Percentiles rank a stretch among this genome's conserved stretches.
Evolutionary conservation across 2,329 filamentous ascomycete genomes (phyloP).

Genomic region (Intubia oerlemansii): DNA sequence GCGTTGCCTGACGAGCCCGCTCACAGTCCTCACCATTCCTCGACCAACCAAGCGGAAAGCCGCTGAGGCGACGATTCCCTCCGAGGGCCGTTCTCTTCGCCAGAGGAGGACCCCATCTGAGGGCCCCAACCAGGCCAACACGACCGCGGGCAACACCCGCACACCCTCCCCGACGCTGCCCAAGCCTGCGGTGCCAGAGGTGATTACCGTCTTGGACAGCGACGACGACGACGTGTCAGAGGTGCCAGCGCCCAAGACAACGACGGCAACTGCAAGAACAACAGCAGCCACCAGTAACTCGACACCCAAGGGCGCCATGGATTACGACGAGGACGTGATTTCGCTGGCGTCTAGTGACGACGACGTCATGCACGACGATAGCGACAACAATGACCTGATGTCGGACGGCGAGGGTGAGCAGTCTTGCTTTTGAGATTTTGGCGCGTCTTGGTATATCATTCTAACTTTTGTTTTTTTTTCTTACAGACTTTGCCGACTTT

Average conservation of each 20-base stretch:
- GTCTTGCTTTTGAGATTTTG: background rate
- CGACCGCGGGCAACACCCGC: too few relatives aligned
- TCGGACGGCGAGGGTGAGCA: conserved; percentile 28
- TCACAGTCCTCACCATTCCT: conserved; percentile 32
- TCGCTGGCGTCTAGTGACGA: conserved; percentile 62
- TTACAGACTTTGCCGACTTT: conserved; percentile 31
- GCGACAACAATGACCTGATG: conserved; percentile 48
- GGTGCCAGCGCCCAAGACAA: too few relatives aligned
- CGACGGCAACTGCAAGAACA: too few relatives aligned
- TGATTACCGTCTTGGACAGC: too few relatives aligned
- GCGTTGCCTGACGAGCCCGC: too few relatives aligned
- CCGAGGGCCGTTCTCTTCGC: conserved; percentile 18
- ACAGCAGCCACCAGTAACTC: too few relatives aligned
- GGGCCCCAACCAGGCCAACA: too few relatives aligned
- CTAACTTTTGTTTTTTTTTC: too few relatives aligned
- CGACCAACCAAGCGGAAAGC: conserved; percentile 40
- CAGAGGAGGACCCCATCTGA: conserved; percentile 35
- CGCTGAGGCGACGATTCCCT: conserved; percentile 40
- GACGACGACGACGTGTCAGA: too few relatives aligned
- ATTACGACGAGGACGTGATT: conserved; percentile 90
- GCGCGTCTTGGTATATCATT: too few relatives aligned
- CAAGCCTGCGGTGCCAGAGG: too few relatives aligned
- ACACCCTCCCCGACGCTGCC: too few relatives aligned
- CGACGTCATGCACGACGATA: conserved; percentile 54
- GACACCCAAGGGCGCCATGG: conserved; percentile 69